Evolutionary conservation across 495 filamentous ascomycete genomes (phyloP), one percentile per base, ranked within the genome.

Genomic region (Penicillium taxi): DNA sequence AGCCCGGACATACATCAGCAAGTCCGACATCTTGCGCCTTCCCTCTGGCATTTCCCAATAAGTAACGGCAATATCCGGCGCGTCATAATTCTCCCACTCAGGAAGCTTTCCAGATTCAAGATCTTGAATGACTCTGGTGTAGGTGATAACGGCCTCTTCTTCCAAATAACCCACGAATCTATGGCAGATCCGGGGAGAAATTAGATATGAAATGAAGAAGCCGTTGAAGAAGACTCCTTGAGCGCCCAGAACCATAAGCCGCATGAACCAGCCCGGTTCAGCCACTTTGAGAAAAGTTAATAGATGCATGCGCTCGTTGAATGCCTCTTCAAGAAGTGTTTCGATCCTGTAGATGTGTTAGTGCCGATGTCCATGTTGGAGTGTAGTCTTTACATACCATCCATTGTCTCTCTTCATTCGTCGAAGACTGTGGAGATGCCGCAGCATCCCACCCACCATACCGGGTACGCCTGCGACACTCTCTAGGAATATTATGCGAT

Each of bases 151-250:
- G 1, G 93, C 93, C 52, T 98, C 91, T 59, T 96, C 91, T 56
- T 96, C 93, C 17, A 96, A 74, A 47, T 96, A 96, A 1, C 91
- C 91, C 32, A 96, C 90, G 56, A 98, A 98, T 28, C 91, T 83
- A 59, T 98, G 91, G 52, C 81, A 89, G 44, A 86, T 93, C 26
- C 82, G 78, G 2, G 91, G 90, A 0, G 85, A 89, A 32, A 95
- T 59, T 16, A 98, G 75, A 63, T 96, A 98, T 31, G 81, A 72
- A 28, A 94, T 17, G 74, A 96, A 94, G 56, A 98, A 76, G 42
- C 78, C 76, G 61, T 96, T 98, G 74, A 93, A 96, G 68, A 91
- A 96, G 44, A 96, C 86, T 11, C 79, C 79, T 47, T 83, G 79
- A 1, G 88, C 86, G 6, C 77, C 86, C 21, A 96, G 71, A 25